Percentiles rank a stretch among this genome's conserved stretches.
Evolutionary conservation across 1,284 basidiomycete species (phyloP).

Genomic region (Pterulicium gracile): DNA sequence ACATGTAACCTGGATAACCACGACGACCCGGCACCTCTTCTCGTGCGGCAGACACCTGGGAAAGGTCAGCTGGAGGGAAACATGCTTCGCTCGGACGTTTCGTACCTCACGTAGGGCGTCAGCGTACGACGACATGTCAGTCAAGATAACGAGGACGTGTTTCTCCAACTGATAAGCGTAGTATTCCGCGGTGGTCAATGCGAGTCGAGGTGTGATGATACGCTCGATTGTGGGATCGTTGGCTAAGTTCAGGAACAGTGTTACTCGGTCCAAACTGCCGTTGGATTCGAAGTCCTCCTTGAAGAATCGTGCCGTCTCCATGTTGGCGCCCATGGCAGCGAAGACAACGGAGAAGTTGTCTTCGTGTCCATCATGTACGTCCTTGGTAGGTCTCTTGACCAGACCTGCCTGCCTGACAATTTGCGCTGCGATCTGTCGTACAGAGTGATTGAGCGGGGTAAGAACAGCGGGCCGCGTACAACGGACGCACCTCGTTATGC

Average conservation of each 20-base stretch:
- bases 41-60: slow-evolving; percentile 89
- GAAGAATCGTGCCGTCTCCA: slow-evolving; percentile 99
- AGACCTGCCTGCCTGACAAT: slow-evolving; percentile 99
- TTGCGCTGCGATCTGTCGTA: slow-evolving; percentile 88
- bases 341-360: slow-evolving; percentile 99
- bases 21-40: slow-evolving; percentile 99
- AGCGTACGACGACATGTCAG: slow-evolving; percentile 98
- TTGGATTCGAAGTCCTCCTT: slow-evolving; percentile 99
- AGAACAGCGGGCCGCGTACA: slow-evolving; percentile 1
- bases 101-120: slow-evolving; percentile 91
- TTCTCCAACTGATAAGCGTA: slow-evolving; percentile 99
- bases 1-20: slow-evolving; percentile 99
- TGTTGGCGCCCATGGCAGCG: slow-evolving; percentile 99
- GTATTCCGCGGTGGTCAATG: slow-evolving; percentile 97
- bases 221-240: slow-evolving; percentile 99
- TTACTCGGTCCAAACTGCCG: slow-evolving; percentile 95
- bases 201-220: slow-evolving; percentile 98
- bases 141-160: slow-evolving; percentile 97
- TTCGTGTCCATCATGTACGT: slow-evolving; percentile 97
- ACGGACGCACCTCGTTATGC: slow-evolving; percentile 79
- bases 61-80: slow-evolving; percentile 10
- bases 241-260: slow-evolving; percentile 97
- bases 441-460: slow-evolving; percentile 7
- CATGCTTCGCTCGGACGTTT: slow-evolving; percentile 7
- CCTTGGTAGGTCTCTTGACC: slow-evolving; percentile 92